phyloP scores from a whole-genome alignment of 2,329 filamentous ascomycete species.

The Aspergillus vadensis region DNA sequence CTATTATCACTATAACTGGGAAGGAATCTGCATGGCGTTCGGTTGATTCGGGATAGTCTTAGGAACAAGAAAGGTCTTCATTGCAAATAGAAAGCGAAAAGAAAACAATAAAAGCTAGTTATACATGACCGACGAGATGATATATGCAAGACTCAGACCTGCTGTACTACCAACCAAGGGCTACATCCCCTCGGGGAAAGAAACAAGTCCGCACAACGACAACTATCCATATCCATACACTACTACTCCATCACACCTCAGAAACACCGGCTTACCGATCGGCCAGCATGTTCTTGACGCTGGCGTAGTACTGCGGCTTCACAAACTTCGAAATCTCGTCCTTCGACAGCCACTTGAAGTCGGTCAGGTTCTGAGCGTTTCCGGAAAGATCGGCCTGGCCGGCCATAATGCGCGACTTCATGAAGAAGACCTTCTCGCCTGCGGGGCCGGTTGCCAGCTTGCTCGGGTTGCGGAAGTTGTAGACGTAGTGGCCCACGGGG shows the following conservation, averaged over 20 bases:
- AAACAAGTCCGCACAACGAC: background rate
- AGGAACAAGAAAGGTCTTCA: background rate
- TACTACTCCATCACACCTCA: background rate
- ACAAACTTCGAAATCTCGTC: slow-evolving; percentile 78
- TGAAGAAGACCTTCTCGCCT: slow-evolving; percentile 88
- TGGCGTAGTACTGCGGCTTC: slow-evolving; percentile 68
- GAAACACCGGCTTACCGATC: slow-evolving; percentile 59
- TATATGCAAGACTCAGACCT: slow-evolving; percentile 38
- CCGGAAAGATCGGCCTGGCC: slow-evolving; percentile 81
- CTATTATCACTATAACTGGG: background rate
- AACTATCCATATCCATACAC: background rate
- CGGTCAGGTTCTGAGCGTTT: slow-evolving; percentile 71
- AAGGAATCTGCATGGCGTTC: slow-evolving; percentile 17
- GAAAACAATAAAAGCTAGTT: slow-evolving; percentile 35
- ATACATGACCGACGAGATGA: slow-evolving; percentile 40
- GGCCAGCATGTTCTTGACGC: slow-evolving; percentile 80
- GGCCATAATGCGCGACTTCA: slow-evolving; percentile 95
- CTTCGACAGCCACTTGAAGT: slow-evolving; percentile 91
- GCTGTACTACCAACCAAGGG: background rate
- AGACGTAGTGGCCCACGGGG: slow-evolving; percentile 78
- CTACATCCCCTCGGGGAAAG: background rate
- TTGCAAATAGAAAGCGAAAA: slow-evolving; percentile 19
- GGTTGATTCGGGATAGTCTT: background rate
- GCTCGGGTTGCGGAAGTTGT: slow-evolving; percentile 54
- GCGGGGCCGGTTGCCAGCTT: slow-evolving; percentile 47